Evolutionary conservation across 805 yeast species (phyloP), one percentile per base, ranked within the genome.

Genomic region (Wickerhamiella galacta): DNA sequence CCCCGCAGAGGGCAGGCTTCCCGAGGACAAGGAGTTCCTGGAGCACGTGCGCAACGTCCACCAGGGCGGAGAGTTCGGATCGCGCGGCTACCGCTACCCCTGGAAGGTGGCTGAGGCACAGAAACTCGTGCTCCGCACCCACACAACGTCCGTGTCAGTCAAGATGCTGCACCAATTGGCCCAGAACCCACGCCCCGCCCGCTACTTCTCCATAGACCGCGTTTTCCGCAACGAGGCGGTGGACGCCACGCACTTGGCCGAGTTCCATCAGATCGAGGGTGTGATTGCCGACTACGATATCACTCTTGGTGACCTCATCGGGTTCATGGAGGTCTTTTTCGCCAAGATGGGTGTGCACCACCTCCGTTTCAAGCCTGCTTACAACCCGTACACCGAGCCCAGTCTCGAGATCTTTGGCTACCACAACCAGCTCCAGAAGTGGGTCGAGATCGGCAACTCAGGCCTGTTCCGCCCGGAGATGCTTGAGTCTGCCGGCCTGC

Each of bases 381-480:
- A 90, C 63, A 90, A 90, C 60, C 99, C 99, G 38, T 90, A 90
- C 69, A 90, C 99, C 37, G 99, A 90, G 61, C 99, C 99, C 37
- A 80, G 94, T 6, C 70, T 90, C 71, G 99, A 90, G 64, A 90
- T 90, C 45, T 90, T 77, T 58, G 90, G 95, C 31, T 90, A 81
- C 78, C 99, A 90, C 61, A 75, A 72, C 47, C 95, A 95, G 32
- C 68, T 90, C 49, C 75, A 68, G 47, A 90, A 82, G 57, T 92
- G 98, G 98, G 98, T 90, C 41, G 99, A 90, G 66, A 87, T 90
- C 51, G 99, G 99, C 58, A 90, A 90, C 67, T 83, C 95, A 14
- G 99, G 99, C 57, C 78, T 90, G 94, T 90, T 90, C 69, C 75
- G 99, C 62, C 98, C 99, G 10, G 99, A 90, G 63, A 90, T 90